Evolutionary conservation across 768 basidiomycete species (phyloP), one percentile per base, ranked within the genome.

Genomic region (Leucosporidium creatinivorum): DNA sequence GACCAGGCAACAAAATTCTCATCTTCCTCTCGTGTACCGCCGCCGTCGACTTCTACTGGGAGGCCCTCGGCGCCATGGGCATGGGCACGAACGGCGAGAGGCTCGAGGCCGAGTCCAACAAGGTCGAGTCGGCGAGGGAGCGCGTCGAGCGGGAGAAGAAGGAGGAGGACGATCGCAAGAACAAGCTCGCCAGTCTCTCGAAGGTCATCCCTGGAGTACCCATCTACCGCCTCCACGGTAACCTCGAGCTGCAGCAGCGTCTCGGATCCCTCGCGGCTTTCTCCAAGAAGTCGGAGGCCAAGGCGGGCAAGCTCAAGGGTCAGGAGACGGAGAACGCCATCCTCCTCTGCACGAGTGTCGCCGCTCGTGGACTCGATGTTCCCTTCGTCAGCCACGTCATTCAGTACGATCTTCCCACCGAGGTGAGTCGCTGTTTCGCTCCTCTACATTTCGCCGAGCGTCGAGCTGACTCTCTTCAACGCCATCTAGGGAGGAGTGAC

Each of bases 21-120:
- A 91, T 99, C 8, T 99, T 99, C 79, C 80, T 99, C 68, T 94
- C 89, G 73, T 97, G 92, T 75, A 98, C 93, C 8, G 94, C 97
- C 78, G 93, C 96, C 4, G 96, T 99, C 23, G 94, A 99, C 77
- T 97, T 91, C 75, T 92, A 94, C 76, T 98, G 91, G 91, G 84
- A 83, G 59, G 80, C 97, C 26, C 79, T 98, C 1, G 88, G 87
- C 0, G 84, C 85, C 7, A 81, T 89, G 25, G 74, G 79, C 8
- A 93, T 94, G 89, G 84, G 82, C 12, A 79, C 73, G 3, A 75
- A 61, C 36, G 69, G 63, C 12, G 75, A 58, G 15, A 58, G 49
- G 1, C 66, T 54, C 21, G 73, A 74, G 49, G 74, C 65, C 9
- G 61, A 54, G 5, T 51, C 39, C 6, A 23, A 30, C 25, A 56